These are phyloP conservation scores for Pythium sukuiense DNA, from an alignment of 352 stramenopile species.

Conservation along the genomic window DNA sequence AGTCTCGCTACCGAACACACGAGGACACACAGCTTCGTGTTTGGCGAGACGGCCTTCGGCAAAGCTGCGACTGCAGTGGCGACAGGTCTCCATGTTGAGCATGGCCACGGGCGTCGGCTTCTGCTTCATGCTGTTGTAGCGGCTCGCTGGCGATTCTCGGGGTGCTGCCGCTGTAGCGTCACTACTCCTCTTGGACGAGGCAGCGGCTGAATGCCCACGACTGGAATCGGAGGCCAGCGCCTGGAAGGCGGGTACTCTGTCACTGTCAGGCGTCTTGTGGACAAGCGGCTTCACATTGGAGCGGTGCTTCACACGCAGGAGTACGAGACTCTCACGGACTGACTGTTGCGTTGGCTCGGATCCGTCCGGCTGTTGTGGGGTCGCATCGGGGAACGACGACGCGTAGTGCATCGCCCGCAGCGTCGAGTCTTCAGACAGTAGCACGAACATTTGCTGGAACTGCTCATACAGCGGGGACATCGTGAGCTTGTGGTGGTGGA, in stretches of 20 bases:
- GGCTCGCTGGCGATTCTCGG: constrained; percentile 3
- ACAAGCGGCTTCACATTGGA: constrained; percentile 20
- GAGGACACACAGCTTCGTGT: constrained; percentile 78
- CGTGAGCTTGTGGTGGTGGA: constrained; percentile 54
- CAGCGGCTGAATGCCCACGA: neutral
- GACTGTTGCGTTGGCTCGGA: constrained; percentile 12
- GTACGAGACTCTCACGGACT: constrained; percentile 26
- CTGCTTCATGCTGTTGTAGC: constrained; percentile 19
- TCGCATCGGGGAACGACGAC: constrained; percentile 56
- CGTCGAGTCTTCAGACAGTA: constrained; percentile 67
- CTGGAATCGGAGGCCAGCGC: neutral
- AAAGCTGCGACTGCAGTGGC: constrained; percentile 78
- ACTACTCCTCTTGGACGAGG: neutral
- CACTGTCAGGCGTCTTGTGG: constrained; percentile 2
- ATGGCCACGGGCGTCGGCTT: constrained; percentile 14
- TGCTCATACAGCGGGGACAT: constrained; percentile 54
- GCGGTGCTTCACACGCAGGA: constrained; percentile 28
- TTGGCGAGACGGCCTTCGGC: constrained; percentile 77
- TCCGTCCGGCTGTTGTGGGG: constrained; percentile 26
- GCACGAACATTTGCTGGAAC: constrained; percentile 61
- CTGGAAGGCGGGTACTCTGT: constrained; percentile 13
- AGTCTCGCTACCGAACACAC: constrained; percentile 75
- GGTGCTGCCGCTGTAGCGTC: neutral
- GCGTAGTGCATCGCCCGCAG: constrained; percentile 74
- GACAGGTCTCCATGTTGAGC: constrained; percentile 58